Conservation (phyloP, 176 grass and related monocot genomes). For the Dactylis glomerata region DNA sequence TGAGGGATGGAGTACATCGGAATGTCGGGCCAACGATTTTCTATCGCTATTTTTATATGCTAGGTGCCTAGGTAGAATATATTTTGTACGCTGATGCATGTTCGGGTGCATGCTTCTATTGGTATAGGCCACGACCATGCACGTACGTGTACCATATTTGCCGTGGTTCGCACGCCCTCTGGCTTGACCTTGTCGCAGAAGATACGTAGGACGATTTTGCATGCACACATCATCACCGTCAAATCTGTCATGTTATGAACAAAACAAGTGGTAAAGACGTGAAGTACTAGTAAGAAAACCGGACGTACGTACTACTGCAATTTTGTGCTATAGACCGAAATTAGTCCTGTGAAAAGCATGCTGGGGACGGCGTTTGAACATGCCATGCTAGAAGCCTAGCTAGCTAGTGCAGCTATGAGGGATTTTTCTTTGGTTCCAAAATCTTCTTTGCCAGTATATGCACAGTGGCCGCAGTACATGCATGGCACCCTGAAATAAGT, state of each 20-base stretch:
- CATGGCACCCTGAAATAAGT: constrained; percentile 12
- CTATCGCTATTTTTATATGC: too few species aligned
- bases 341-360: not conserved
- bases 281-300: not conserved
- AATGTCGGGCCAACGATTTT: too few species aligned
- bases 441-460: not conserved
- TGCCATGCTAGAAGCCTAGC: not conserved
- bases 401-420: not conserved
- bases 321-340: not conserved
- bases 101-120: not conserved
- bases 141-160: not conserved
- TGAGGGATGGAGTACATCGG: too few species aligned
- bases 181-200: not conserved
- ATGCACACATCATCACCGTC: not conserved
- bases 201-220: not conserved
- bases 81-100: not conserved
- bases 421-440: not conserved
- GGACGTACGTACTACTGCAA: not conserved
- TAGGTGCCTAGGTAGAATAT: not conserved
- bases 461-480: not conserved
- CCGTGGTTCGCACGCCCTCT: not conserved
- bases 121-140: not conserved
- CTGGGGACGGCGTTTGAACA: not conserved
- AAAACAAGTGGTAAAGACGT: not conserved
- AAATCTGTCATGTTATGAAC: not conserved